Evolutionary conservation across 2,329 filamentous ascomycete genomes (phyloP), one percentile per base, ranked within the genome.

Genomic region (Colletotrichum sp.): DNA sequence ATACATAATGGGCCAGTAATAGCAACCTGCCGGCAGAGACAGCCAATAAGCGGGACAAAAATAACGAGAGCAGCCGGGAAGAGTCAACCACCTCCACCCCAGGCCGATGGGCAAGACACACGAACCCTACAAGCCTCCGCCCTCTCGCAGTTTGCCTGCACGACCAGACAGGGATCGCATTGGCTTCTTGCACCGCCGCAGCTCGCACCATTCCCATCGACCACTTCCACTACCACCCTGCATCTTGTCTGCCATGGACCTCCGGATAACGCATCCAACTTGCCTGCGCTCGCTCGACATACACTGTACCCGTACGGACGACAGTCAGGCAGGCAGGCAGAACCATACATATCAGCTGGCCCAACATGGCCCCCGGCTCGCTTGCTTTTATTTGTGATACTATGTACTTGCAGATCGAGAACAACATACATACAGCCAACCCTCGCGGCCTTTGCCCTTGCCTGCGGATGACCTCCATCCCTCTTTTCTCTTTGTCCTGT

Each of bases 161-260:
- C 73, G 59, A 73, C 63, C 21, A 18, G 57, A 67, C 69, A 76
- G 75, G 75, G 70, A 30, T 32, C 28, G 32, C 24, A 34, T 69
- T 69, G 66, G 44, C 30, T 66, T 69, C 66, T 65, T 76, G 76
- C 76, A 77, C 71, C 75, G 75, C 75, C 75, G 75, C 75, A 75
- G 55, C 60, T 71, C 44, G 62, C 69, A 70, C 12, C 44, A 30
- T 39, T 44, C 59, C 57, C 44, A 49, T 49, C 49, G 67, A 36
- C 60, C 44, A 64, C 68, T 65, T 60, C 60, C 59, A 60, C 34
- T 32, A 62, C 34, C 59, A 60, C 62, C 62, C 49, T 44, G 60
- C 52, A 55, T 52, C 44, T 52, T 52, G 44, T 52, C 60, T 60
- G 52, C 55, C 69, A 68, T 59, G 57, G 69, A 49, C 64, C 65